These are phyloP conservation scores for Diaporthe australafricana DNA, from an alignment of 2,329 filamentous ascomycete species.

Conservation along the genomic window DNA sequence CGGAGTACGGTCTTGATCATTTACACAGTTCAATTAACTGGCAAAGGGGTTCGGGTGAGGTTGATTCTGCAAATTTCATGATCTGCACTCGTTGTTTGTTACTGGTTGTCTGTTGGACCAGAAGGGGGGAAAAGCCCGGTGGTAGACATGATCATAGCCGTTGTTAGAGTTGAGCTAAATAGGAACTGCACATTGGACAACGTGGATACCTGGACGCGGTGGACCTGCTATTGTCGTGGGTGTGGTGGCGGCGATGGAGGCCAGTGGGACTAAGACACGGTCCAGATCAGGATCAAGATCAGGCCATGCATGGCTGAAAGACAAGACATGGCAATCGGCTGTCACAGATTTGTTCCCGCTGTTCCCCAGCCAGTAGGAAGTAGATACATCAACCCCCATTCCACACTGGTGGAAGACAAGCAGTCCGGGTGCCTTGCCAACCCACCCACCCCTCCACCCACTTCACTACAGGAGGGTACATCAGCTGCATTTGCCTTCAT, in stretches of 20 bases:
- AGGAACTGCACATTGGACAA: slow-evolving; percentile 4
- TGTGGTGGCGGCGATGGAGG: not conserved
- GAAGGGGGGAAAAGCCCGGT: slow-evolving; percentile 23
- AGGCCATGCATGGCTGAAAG: not conserved
- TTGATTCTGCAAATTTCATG: slow-evolving; percentile 26
- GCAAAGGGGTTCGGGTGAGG: slow-evolving; percentile 21
- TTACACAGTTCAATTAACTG: slow-evolving; percentile 15
- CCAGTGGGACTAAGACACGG: too few species aligned
- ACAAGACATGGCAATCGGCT: not conserved
- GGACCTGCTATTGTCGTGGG: not conserved
- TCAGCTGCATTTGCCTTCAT: not conserved
- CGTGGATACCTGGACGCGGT: too few species aligned
- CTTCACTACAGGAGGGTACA: too few species aligned
- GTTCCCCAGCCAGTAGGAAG: not conserved
- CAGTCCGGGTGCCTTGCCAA: not conserved
- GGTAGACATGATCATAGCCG: slow-evolving; percentile 30
- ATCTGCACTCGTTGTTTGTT: slow-evolving; percentile 18
- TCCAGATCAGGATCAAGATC: not conserved
- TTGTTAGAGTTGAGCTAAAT: slow-evolving; percentile 29
- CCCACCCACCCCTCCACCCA: too few species aligned
- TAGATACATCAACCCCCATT: not conserved
- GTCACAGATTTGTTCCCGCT: not conserved
- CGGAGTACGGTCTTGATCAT: slow-evolving; percentile 32
- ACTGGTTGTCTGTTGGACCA: slow-evolving; percentile 7
- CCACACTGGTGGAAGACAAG: not conserved